Conservation (phyloP, 805 yeast genomes). For the Diddensiella caesifluorescens region DNA sequence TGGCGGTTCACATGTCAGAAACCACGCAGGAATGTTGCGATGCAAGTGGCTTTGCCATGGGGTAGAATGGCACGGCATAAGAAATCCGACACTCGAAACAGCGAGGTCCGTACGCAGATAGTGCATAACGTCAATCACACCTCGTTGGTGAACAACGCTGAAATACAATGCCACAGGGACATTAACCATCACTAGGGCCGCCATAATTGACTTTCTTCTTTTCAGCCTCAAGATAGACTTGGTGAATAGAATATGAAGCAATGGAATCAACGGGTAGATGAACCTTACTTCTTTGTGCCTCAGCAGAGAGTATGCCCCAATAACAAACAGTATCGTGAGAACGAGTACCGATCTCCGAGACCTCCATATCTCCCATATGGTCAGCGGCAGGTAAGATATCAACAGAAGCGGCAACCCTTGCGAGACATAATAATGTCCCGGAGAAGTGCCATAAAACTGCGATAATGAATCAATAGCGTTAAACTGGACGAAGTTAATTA, state of each 20-base stretch:
- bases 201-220: constrained; percentile 8
- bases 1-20: constrained; percentile 91
- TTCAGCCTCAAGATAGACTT: constrained; percentile 28
- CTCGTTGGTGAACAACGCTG: constrained; percentile 74
- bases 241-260: constrained; percentile 52
- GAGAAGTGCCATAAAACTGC: constrained; percentile 76
- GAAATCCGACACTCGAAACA: constrained; percentile 60
- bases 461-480: constrained; percentile 71
- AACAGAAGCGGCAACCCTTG: constrained; percentile 80
- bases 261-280: constrained; percentile 77
- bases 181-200: constrained; percentile 35
- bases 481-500: constrained; percentile 66
- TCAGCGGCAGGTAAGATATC: constrained; percentile 60
- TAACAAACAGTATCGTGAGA: constrained; percentile 37
- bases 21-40: constrained; percentile 57
- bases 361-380: constrained; percentile 39
- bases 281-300: constrained; percentile 90
- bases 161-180: constrained; percentile 44
- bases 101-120: constrained; percentile 41
- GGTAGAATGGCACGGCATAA: constrained; percentile 96
- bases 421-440: constrained; percentile 75
- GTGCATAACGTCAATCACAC: constrained; percentile 66
- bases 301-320: constrained; percentile 56
- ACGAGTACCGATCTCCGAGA: constrained; percentile 27
- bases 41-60: constrained; percentile 90